Conservation (phyloP, 305 asterid species). For the Fraxinus sp. region DNA sequence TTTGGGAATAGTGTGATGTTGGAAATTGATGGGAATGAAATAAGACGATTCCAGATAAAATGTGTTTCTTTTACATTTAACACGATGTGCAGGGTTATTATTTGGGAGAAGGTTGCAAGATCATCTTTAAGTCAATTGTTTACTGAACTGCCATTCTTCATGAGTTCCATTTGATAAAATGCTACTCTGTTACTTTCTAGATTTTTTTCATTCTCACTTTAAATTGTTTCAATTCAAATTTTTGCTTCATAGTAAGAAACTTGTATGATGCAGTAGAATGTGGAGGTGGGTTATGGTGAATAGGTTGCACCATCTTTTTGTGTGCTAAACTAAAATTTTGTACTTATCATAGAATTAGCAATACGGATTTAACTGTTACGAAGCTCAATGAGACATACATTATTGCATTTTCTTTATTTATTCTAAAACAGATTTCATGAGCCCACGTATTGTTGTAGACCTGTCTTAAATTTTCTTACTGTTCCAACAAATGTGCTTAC, state of each 20-base stretch:
- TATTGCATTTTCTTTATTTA: neutral
- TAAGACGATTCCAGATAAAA: neutral
- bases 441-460: neutral
- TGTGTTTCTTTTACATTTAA: neutral
- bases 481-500: neutral
- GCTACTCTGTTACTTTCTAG: neutral
- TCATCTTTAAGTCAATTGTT: neutral
- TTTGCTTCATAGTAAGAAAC: neutral
- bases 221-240: neutral
- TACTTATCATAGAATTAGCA: neutral
- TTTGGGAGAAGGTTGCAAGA: neutral
- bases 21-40: neutral
- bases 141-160: neutral
- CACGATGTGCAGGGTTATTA: neutral
- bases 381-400: neutral
- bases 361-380: neutral
- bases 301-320: neutral
- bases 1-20: neutral
- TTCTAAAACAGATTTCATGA: neutral
- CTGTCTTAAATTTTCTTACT: neutral
- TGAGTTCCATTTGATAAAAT: neutral
- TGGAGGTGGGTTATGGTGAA: constrained; percentile 4
- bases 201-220: neutral
- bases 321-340: neutral
- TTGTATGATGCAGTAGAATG: neutral